Percentiles rank a stretch among this genome's conserved stretches.
These are phyloP conservation scores for Pseudogymnoascus pannorum DNA, from an alignment of 2,329 filamentous ascomycete genomes.

Conservation along the genomic window DNA sequence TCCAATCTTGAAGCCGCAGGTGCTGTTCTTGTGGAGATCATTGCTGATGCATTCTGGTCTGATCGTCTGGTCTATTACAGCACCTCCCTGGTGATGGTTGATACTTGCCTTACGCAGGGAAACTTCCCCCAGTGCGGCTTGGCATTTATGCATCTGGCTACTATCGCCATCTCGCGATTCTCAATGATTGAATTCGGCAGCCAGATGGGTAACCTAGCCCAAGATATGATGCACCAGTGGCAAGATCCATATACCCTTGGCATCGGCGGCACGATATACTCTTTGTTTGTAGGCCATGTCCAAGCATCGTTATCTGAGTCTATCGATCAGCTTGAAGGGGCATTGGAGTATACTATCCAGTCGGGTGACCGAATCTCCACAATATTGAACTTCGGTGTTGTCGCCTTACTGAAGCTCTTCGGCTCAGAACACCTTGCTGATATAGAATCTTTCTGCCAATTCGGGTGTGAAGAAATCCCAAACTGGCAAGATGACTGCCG, in stretches of 20 bases:
- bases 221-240: constrained; percentile 57
- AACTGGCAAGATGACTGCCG: constrained; percentile 65
- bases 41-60: constrained; percentile 67
- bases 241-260: constrained; percentile 59
- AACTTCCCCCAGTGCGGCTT: constrained; percentile 62
- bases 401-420: constrained; percentile 60
- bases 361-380: constrained; percentile 66
- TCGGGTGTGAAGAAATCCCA: constrained; percentile 65
- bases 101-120: constrained; percentile 56
- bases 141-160: constrained; percentile 60
- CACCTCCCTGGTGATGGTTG: constrained; percentile 57
- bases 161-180: constrained; percentile 62
- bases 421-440: constrained; percentile 62
- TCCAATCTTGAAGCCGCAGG: constrained; percentile 55
- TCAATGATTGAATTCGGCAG: constrained; percentile 62
- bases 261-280: constrained; percentile 61
- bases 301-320: constrained; percentile 53
- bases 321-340: constrained; percentile 54
- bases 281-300: constrained; percentile 64
- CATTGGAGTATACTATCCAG: constrained; percentile 57
- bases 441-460: constrained; percentile 62
- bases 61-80: constrained; percentile 67
- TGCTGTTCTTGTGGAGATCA: constrained; percentile 62
- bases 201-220: constrained; percentile 54
- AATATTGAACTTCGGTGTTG: constrained; percentile 63